phyloP scores from a whole-genome alignment of 352 stramenopile genomes.

The Phytopythium boreale region DNA sequence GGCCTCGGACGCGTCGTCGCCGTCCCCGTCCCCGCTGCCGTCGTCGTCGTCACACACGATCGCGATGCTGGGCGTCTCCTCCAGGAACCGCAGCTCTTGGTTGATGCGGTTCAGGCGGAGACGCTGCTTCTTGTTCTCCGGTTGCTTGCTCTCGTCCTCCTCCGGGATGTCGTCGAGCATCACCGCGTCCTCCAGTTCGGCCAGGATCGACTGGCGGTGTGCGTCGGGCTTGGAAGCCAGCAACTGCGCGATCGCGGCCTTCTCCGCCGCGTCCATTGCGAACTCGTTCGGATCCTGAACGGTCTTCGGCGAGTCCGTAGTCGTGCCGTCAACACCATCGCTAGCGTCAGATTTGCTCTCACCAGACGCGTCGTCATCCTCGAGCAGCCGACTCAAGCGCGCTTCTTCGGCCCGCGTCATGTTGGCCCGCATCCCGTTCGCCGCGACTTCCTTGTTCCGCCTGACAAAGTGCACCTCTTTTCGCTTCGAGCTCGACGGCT shows the following conservation, averaged over 20 bases:
- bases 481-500: neutral
- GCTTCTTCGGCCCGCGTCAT: slow-evolving; percentile 56
- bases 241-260: slow-evolving; percentile 46
- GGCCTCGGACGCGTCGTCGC: slow-evolving; percentile 7
- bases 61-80: slow-evolving; percentile 35
- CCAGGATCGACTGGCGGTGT: slow-evolving; percentile 29
- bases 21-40: slow-evolving; percentile 20
- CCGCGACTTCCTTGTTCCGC: slow-evolving; percentile 48
- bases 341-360: neutral
- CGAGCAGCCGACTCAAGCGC: slow-evolving; percentile 35
- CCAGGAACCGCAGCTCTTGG: slow-evolving; percentile 52
- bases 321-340: neutral
- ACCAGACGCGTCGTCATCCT: slow-evolving; percentile 7
- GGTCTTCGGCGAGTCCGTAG: neutral
- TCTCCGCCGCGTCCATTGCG: slow-evolving; percentile 29
- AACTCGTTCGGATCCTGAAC: slow-evolving; percentile 27
- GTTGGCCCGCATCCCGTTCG: slow-evolving; percentile 47
- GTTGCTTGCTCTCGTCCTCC: slow-evolving; percentile 29
- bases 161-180: slow-evolving; percentile 46
- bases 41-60: slow-evolving; percentile 45
- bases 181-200: slow-evolving; percentile 20
- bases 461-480: slow-evolving; percentile 31
- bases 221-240: slow-evolving; percentile 28
- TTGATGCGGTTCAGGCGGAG: slow-evolving; percentile 45
- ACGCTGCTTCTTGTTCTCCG: slow-evolving; percentile 9